Conservation (phyloP, 2,329 filamentous ascomycete species). For the Trichophyton verrucosum region DNA sequence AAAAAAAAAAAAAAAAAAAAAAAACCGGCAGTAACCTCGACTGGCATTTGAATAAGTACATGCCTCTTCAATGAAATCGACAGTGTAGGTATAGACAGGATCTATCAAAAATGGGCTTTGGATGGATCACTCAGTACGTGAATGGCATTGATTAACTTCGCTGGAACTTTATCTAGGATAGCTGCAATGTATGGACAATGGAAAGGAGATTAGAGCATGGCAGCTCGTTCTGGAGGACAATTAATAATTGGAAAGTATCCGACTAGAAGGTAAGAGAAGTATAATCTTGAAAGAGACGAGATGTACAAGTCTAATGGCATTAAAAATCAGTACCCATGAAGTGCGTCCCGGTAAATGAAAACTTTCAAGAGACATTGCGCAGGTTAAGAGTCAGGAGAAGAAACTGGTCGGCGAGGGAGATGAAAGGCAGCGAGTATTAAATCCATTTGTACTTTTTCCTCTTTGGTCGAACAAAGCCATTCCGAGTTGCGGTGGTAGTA, state of each 20-base stretch:
- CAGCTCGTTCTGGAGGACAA: too few species aligned
- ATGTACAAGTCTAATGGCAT: neutral
- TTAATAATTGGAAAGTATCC: neutral
- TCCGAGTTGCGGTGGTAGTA: slow-evolving; percentile 6
- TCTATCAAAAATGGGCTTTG: neutral
- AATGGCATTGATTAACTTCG: too few species aligned
- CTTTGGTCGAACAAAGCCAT: neutral
- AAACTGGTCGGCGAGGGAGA: neutral
- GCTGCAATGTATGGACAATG: too few species aligned
- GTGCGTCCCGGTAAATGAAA: neutral
- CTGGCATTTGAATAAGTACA: neutral
- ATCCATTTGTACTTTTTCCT: slow-evolving; percentile 6
- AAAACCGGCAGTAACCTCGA: too few species aligned
- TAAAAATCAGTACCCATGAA: neutral
- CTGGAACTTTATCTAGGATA: too few species aligned
- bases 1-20: too few species aligned
- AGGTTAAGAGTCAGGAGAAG: neutral
- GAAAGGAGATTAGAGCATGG: neutral
- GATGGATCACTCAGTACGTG: neutral
- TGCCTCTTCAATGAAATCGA: neutral
- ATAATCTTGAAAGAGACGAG: neutral
- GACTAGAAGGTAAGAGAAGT: neutral
- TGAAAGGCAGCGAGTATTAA: slow-evolving; percentile 20
- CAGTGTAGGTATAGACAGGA: neutral
- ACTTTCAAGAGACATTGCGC: neutral